Conservation (phyloP, 202 grass and related monocot genomes). For the Sporobolus alterniflorus region DNA sequence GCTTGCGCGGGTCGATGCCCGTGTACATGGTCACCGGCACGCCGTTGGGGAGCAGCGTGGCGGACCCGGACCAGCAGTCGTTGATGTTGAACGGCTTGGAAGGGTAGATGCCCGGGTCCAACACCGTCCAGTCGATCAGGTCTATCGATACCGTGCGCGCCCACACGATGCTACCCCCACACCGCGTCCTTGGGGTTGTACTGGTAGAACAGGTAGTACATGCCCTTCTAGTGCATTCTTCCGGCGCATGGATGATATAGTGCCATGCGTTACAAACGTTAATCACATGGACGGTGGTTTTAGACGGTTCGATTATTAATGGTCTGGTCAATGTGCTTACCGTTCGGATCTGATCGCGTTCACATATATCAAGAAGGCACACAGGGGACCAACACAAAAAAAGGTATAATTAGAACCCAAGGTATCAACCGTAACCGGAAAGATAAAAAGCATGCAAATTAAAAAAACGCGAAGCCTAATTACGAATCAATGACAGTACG, state of each 20-base stretch:
- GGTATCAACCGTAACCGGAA: not conserved
- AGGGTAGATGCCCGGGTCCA: constrained; percentile 54
- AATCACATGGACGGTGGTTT: not conserved
- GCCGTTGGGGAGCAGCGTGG: constrained; percentile 56
- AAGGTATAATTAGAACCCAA: not conserved
- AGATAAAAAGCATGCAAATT: no score
- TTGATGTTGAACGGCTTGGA: constrained; percentile 54
- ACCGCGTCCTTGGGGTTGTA: constrained; percentile 68
- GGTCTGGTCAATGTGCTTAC: not conserved
- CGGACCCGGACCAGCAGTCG: constrained; percentile 82
- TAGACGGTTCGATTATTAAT: not conserved
- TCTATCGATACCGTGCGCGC: constrained; percentile 68
- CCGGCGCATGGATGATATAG: not conserved
- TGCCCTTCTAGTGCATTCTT: constrained; percentile 71
- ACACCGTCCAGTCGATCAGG: constrained; percentile 66
- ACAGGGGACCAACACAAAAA: not conserved
- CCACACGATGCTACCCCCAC: constrained; percentile 80
- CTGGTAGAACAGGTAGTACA: constrained; percentile 79
- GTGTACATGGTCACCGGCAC: constrained; percentile 64
- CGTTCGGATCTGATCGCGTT: constrained; percentile 41
- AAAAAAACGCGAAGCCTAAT: not conserved
- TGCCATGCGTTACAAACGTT: not conserved
- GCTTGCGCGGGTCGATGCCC: constrained; percentile 43
- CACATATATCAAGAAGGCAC: not conserved
- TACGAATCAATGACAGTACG: not conserved